Evolutionary conservation across 345 rosid species (phyloP), one percentile per base, ranked within the genome.

Genomic region (Orychophragmus violaceus): DNA sequence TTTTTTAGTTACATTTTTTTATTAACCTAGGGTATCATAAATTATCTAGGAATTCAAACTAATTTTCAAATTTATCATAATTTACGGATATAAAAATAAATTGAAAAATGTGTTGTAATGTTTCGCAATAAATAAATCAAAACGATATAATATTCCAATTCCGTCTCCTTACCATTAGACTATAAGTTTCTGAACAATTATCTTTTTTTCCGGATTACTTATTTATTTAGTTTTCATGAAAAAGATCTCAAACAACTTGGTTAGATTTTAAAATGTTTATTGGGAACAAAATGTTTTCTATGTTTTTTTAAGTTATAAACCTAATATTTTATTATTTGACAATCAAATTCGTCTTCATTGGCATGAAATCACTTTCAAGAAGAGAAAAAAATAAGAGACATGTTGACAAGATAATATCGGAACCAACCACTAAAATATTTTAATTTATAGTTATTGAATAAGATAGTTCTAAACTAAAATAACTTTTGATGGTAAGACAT

Each of bases 221-320:
- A 32, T 24, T 35, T 35, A 19, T n/a, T 33, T 33, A 35, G 24
- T 44, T 45, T 16, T 8, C 10, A 19, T 55, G 70, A 63, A 19
- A 71, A 55, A 29, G 41, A 63, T 25, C 22, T 19, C 32, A 57
- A 21, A 13, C 76, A 48, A 72, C 59, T 64, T 56, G 68, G 36
- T 36, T 72, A 18, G 64, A 13, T 62, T 62, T 32, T 24, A 4
- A 17, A 25, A 35, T 42, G 13, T 41, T 71, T 54, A 8, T 23
- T 61, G n/a, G 24, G 3, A 9, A 41, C 11, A 27, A 21, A 2
- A 4, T 7, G 3, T 23, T 57, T 49, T 35, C 35, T 30, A 2
- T 45, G 7, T 6, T 27, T 59, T 27, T 22, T 21, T 14, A 45
- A 68, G 9, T 22, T 59, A 36, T 27, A 5, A 28, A 48, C 12